phyloP scores from a whole-genome alignment of 1,284 basidiomycete genomes.

The Trametes sp. region DNA sequence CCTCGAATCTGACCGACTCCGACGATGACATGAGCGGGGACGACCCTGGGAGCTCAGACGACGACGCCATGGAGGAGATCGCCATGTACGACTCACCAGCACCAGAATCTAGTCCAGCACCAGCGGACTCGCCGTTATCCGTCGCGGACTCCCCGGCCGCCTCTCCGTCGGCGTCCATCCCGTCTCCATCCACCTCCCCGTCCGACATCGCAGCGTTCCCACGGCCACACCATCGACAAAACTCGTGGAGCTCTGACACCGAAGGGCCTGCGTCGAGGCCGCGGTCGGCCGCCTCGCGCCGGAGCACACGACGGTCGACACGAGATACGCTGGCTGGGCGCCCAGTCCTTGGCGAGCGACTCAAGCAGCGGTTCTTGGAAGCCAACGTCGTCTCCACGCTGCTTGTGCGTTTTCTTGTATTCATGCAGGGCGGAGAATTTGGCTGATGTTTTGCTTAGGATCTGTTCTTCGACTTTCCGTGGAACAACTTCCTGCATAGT shows the following conservation, averaged over 20 bases:
- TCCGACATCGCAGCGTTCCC: slow-evolving; percentile 35
- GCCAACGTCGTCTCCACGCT: slow-evolving; percentile 76
- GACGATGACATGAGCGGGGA: slow-evolving; percentile 79
- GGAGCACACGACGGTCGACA: slow-evolving; percentile 57
- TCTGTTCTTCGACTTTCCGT: slow-evolving; percentile 94
- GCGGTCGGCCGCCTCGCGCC: slow-evolving; percentile 55
- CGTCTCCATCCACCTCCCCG: slow-evolving; percentile 33
- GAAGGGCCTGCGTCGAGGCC: slow-evolving; percentile 45
- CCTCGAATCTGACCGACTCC: slow-evolving; percentile 66
- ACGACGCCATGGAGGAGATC: slow-evolving; percentile 80
- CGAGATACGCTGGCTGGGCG: slow-evolving; percentile 41
- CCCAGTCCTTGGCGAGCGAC: slow-evolving; percentile 72
- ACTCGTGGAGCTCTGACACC: slow-evolving; percentile 45
- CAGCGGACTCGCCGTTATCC: slow-evolving; percentile 11
- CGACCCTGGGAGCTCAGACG: slow-evolving; percentile 74
- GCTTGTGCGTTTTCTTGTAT: slow-evolving; percentile 61
- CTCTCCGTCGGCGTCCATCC: slow-evolving; percentile 18
- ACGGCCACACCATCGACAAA: slow-evolving; percentile 30
- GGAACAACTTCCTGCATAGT: slow-evolving; percentile 99
- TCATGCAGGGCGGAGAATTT: slow-evolving; percentile 4
- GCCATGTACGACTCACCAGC: slow-evolving; percentile 67
- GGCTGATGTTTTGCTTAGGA: slow-evolving; percentile 56
- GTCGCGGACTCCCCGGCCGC: slow-evolving; percentile 17
- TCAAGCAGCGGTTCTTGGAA: slow-evolving; percentile 82
- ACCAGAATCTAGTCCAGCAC: slow-evolving; percentile 18